phyloP scores from a whole-genome alignment of 2,329 filamentous ascomycete genomes.

The Colletotrichum lentis region DNA sequence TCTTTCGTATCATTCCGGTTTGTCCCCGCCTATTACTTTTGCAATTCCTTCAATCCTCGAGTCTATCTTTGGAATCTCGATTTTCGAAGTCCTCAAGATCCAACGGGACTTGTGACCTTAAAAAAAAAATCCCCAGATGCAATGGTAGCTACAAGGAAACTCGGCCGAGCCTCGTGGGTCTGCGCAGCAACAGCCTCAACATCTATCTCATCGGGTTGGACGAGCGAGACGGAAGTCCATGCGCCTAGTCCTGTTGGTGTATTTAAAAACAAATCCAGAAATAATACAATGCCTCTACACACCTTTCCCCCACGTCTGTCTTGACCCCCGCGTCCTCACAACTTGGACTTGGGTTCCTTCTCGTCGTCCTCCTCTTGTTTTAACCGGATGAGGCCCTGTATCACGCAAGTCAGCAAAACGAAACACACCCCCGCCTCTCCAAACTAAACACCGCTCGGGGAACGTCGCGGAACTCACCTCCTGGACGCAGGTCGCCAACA shows the following conservation, averaged over 20 bases:
- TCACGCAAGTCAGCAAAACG: slow-evolving; percentile 39
- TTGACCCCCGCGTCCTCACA: slow-evolving; percentile 40
- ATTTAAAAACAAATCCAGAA: background rate
- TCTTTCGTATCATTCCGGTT: too few species aligned
- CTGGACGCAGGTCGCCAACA: slow-evolving; percentile 82
- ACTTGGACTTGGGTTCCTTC: slow-evolving; percentile 46
- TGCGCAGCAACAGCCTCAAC: too few species aligned
- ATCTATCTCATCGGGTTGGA: too few species aligned
- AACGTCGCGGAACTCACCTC: slow-evolving; percentile 62
- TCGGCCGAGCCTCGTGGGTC: too few species aligned
- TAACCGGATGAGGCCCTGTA: slow-evolving; percentile 60
- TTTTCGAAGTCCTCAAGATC: too few species aligned
- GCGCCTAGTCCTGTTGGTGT: background rate
- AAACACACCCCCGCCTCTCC: background rate
- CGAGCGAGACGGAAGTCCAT: background rate
- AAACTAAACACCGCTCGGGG: background rate
- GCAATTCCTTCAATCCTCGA: too few species aligned
- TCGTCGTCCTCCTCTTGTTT: slow-evolving; percentile 51
- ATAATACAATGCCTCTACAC: background rate
- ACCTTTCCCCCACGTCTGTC: background rate
- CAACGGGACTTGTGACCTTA: too few species aligned
- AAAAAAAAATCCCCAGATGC: too few species aligned
- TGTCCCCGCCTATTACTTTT: too few species aligned
- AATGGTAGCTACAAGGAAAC: too few species aligned
- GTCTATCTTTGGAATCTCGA: too few species aligned